Evolutionary conservation across 2,329 filamentous ascomycete genomes (phyloP).

Genomic region (Lachnellula hyalina): DNA sequence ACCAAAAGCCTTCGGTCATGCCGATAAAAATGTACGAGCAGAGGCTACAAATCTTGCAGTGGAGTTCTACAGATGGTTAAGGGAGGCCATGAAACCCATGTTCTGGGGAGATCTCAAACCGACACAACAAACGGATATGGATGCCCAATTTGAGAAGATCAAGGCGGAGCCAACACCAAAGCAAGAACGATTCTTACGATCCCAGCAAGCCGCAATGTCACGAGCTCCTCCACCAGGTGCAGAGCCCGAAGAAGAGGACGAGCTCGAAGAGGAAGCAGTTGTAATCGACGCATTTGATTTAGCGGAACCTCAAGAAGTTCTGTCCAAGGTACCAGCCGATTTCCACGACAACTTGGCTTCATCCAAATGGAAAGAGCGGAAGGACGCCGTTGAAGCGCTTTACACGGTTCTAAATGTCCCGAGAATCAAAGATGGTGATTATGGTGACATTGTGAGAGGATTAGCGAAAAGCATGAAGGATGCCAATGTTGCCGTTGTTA

Average conservation of each 20-base stretch:
- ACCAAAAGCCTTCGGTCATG: constrained; percentile 89
- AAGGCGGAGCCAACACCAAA: constrained; percentile 84
- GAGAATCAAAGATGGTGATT: constrained; percentile 85
- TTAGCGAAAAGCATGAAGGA: constrained; percentile 98
- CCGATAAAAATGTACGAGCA: constrained; percentile 95
- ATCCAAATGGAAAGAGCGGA: constrained; percentile 97
- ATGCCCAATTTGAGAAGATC: constrained; percentile 88
- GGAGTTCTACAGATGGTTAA: constrained; percentile 93
- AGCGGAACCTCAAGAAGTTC: constrained; percentile 80
- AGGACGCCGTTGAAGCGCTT: constrained; percentile 84
- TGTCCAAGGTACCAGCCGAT: constrained; percentile 73
- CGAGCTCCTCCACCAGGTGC: constrained; percentile 57
- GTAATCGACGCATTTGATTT: constrained; percentile 80
- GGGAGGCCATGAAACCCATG: constrained; percentile 96
- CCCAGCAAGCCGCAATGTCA: constrained; percentile 80
- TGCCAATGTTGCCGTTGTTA: constrained; percentile 92
- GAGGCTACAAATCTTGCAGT: constrained; percentile 88
- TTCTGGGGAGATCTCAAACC: constrained; percentile 96
- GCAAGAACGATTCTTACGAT: constrained; percentile 81
- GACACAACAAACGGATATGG: constrained; percentile 89
- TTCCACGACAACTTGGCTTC: constrained; percentile 81
- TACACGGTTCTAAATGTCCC: constrained; percentile 75
- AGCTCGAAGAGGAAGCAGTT: constrained; percentile 49
- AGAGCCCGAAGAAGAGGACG: constrained; percentile 53
- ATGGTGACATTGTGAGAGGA: constrained; percentile 74